phyloP scores from a whole-genome alignment of 306 rosid species.

The Dicorynia guianensis region DNA sequence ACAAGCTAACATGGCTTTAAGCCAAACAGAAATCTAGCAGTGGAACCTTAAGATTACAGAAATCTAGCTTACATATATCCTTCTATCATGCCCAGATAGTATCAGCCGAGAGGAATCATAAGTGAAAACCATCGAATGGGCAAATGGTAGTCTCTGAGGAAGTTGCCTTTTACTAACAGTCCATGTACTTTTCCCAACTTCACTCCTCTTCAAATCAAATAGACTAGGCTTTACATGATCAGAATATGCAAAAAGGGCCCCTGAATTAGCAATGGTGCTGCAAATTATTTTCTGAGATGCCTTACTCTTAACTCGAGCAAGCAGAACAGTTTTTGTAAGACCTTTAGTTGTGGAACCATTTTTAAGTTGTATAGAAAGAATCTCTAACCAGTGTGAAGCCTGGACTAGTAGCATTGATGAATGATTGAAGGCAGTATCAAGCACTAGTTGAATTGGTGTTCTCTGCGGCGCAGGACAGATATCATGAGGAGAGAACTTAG shows the following conservation, averaged over 20 bases:
- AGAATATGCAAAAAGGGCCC: conserved; percentile 77
- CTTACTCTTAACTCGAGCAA: conserved; percentile 74
- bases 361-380: conserved; percentile 59
- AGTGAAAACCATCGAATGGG: conserved; percentile 87
- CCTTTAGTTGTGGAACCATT: conserved; percentile 53
- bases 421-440: conserved; percentile 63
- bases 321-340: conserved; percentile 54
- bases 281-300: conserved; percentile 84
- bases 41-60: neutral
- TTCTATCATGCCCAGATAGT: conserved; percentile 86
- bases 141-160: conserved; percentile 73
- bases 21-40: too few relatives aligned
- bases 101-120: conserved; percentile 87
- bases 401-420: conserved; percentile 80
- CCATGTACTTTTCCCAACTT: conserved; percentile 59
- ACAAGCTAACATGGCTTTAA: too few relatives aligned
- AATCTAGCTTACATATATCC: conserved; percentile 77
- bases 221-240: conserved; percentile 77
- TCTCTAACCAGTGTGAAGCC: conserved; percentile 70
- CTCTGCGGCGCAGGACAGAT: conserved; percentile 97
- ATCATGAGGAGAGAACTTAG: conserved; percentile 82
- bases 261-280: conserved; percentile 83
- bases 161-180: conserved; percentile 64
- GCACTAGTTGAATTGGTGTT: conserved; percentile 78
- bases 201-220: conserved; percentile 65